Evolutionary conservation across 2,329 filamentous ascomycete genomes (phyloP), one percentile per base, ranked within the genome.

Genomic region (Arthrobotrys entomopaga): DNA sequence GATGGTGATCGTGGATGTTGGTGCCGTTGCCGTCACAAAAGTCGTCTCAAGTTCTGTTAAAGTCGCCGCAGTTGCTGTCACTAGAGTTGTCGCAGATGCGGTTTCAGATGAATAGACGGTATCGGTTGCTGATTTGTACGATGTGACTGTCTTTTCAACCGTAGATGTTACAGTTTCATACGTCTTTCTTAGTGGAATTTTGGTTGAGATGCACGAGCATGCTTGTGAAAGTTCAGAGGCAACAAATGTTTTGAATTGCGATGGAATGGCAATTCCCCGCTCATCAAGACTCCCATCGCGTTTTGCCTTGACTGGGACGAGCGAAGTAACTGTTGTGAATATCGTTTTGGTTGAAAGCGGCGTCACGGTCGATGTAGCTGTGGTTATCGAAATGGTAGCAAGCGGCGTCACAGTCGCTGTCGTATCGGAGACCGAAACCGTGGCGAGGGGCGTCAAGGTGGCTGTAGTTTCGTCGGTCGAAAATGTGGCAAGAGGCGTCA

Each of bases 401-500:
- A 46, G 3, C 3, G 42, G 42, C 42, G 42, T 46, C 42, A 46
- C 42, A 46, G 42, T 46, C 11, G 42, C 42, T 46, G 42, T 46
- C 42, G 42, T 46, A 46, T 46, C 42, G 11, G 42, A 46, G 42
- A 46, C 42, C 42, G 42, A 46, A 46, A 10, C 13, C 16, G 42
- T 46, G 42, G 11, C 42, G 42, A 46, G 42, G 42, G 42, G 42
- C 42, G 42, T 46, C 42, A 46, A 3, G 42, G 42, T 46, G 3
- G 42, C 42, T 46, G 42, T 46, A 46, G 42, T 46, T 46, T 46
- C 42, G 42, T 46, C 42, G 13, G 42, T 46, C 11, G 42, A 46
- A 46, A 46, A 46, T 46, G 42, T 46, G 42, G 42, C 42, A 46
- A 46, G 42, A 46, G 42, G 42, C 42, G 42, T 46, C 42, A 46